These are phyloP conservation scores for Schizonepeta tenuifolia DNA, from an alignment of 257 asterid genomes.

Conservation along the genomic window DNA sequence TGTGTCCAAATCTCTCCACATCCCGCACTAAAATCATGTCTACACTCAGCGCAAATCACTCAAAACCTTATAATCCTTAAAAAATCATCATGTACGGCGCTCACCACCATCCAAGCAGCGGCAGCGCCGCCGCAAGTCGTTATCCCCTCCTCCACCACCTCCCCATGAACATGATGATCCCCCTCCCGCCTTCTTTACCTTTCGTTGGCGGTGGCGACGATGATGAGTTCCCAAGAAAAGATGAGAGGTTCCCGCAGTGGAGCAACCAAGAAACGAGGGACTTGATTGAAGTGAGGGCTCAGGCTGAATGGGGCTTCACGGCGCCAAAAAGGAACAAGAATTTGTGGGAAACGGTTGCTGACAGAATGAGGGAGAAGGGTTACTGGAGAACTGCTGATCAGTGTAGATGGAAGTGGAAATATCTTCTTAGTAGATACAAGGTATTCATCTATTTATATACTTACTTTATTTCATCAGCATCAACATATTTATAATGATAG, in stretches of 20 bases:
- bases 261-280: constrained; percentile 69
- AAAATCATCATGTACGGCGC: constrained; percentile 31
- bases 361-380: constrained; percentile 62
- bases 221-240: constrained; percentile 62
- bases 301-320: constrained; percentile 50
- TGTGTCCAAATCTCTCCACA: constrained; percentile 2
- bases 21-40: background rate
- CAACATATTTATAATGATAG: too few relatives aligned
- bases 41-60: background rate
- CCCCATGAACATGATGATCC: constrained; percentile 37
- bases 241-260: constrained; percentile 75
- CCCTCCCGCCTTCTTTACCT: constrained; percentile 21
- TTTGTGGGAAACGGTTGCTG: constrained; percentile 66
- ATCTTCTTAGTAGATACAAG: constrained; percentile 62
- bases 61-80: constrained; percentile 11
- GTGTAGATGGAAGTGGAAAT: constrained; percentile 79
- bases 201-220: constrained; percentile 19
- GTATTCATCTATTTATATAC: constrained; percentile 26
- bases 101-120: constrained; percentile 21
- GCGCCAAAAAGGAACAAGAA: constrained; percentile 39
- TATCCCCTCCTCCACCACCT: constrained; percentile 33
- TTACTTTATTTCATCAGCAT: background rate
- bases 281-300: constrained; percentile 65
- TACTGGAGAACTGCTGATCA: constrained; percentile 65
- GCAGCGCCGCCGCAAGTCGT: constrained; percentile 30